These are phyloP conservation scores for Ogataea salicorniae DNA, from an alignment of 805 yeast species.

Conservation along the genomic window DNA sequence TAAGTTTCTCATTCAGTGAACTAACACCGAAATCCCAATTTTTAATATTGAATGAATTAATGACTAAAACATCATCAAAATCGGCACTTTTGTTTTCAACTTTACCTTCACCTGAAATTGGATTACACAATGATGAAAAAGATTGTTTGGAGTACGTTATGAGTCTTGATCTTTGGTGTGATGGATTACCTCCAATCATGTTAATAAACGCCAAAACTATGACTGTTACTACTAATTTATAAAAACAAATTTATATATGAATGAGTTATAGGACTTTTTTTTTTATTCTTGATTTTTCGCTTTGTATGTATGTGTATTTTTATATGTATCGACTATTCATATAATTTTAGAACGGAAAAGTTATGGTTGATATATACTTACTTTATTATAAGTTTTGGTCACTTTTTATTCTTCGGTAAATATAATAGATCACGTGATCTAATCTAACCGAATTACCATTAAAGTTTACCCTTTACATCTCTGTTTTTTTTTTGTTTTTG, in stretches of 20 bases:
- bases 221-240: conserved; percentile 92
- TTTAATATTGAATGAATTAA: conserved; percentile 78
- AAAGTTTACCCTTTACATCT: too few relatives aligned
- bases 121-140: conserved; percentile 66
- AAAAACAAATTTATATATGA: neutral
- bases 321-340: too few relatives aligned
- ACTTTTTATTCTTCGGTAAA: too few relatives aligned
- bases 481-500: too few relatives aligned
- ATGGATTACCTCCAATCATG: conserved; percentile 75
- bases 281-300: too few relatives aligned
- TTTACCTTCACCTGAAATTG: conserved; percentile 80
- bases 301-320: too few relatives aligned
- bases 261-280: too few relatives aligned
- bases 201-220: conserved; percentile 87
- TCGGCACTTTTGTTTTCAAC: conserved; percentile 84
- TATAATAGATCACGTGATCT: too few relatives aligned
- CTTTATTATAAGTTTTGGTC: too few relatives aligned
- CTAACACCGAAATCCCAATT: conserved; percentile 93
- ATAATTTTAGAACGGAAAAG: too few relatives aligned
- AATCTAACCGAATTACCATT: too few relatives aligned
- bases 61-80: conserved; percentile 54
- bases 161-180: conserved; percentile 74
- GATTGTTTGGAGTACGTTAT: conserved; percentile 73
- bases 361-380: too few relatives aligned
- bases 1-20: conserved; percentile 59